These are phyloP conservation scores for Selaginella tamariscina DNA, from an alignment of 75 land plant species.

Conservation along the genomic window DNA sequence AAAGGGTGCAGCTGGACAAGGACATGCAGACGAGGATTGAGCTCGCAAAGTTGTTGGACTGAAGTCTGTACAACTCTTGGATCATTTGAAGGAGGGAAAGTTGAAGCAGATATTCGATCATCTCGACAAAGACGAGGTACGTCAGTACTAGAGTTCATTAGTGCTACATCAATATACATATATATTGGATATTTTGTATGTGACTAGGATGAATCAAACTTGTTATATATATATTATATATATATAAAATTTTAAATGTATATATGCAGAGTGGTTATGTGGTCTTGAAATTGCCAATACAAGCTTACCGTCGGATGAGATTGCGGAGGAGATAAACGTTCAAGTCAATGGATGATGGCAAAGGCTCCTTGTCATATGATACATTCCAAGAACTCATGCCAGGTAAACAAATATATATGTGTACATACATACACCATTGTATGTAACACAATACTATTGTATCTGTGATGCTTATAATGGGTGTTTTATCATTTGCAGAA, in stretches of 20 bases:
- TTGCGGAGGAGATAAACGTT: neutral
- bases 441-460: neutral
- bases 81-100: neutral
- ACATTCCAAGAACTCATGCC: slow-evolving; percentile 1
- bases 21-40: neutral
- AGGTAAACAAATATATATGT: slow-evolving; percentile 14
- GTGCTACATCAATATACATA: neutral
- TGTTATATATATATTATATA: too few species aligned
- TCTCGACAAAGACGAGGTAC: slow-evolving; percentile 2
- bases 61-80: neutral
- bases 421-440: slow-evolving; percentile 14
- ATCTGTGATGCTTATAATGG: neutral
- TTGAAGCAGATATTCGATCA: slow-evolving; percentile 1
- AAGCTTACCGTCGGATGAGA: neutral
- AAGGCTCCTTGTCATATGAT: neutral
- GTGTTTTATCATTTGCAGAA: neutral
- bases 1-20: neutral
- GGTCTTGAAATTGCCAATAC: neutral
- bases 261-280: neutral
- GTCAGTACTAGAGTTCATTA: too few species aligned
- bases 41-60: neutral
- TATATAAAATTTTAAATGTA: too few species aligned
- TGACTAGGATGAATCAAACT: too few species aligned
- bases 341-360: neutral
- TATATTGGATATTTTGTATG: too few species aligned